phyloP scores from a whole-genome alignment of 106 monocot genomes.

The Agapanthus africanus region DNA sequence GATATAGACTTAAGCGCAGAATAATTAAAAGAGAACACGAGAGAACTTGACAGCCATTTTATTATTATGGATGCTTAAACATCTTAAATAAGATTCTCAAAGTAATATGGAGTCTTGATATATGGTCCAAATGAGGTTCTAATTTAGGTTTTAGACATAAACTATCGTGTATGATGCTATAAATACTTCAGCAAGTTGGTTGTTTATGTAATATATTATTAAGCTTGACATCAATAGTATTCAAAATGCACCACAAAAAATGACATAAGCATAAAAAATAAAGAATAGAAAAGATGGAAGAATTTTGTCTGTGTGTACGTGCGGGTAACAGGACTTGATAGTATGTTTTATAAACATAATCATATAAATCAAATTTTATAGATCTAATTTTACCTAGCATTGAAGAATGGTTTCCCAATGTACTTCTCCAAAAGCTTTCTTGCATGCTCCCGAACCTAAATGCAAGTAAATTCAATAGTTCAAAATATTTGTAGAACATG shows the following conservation, averaged over 20 bases:
- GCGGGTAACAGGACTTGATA: too few relatives aligned
- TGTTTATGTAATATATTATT: neutral
- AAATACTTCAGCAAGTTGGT: too few relatives aligned
- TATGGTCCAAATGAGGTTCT: too few relatives aligned
- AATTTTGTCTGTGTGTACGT: neutral
- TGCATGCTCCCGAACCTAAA: conserved; percentile 90
- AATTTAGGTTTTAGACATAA: too few relatives aligned
- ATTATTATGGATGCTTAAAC: too few relatives aligned
- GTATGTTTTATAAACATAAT: neutral
- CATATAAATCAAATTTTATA: neutral
- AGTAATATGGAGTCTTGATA: too few relatives aligned
- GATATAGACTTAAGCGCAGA: too few relatives aligned
- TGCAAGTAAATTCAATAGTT: conserved; percentile 5
- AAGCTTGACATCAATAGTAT: neutral
- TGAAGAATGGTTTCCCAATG: conserved; percentile 81
- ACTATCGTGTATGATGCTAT: too few relatives aligned
- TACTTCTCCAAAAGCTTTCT: conserved; percentile 94
- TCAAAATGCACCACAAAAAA: neutral
- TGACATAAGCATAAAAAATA: neutral
- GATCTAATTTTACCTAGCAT: conserved; percentile 40
- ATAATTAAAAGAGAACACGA: too few relatives aligned
- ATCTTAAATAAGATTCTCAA: too few relatives aligned
- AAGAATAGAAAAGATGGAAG: neutral
- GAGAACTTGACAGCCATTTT: too few relatives aligned
- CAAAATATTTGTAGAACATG: neutral